Evolutionary conservation across 1,139 yeast species (phyloP).

Genomic region (Candida buenavistaensis): DNA sequence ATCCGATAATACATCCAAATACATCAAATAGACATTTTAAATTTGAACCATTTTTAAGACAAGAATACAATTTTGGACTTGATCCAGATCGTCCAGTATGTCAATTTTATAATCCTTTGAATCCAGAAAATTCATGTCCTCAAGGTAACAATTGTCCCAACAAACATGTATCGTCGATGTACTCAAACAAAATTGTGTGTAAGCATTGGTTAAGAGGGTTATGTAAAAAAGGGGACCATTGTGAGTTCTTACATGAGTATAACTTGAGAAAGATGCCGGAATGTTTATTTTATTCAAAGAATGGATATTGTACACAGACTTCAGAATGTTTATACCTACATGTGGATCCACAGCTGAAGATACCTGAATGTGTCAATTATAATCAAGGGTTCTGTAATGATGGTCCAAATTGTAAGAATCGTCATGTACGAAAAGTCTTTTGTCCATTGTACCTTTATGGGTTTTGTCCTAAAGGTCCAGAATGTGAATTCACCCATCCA

Average conservation of each 20-base stretch:
- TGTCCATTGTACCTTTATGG: slow-evolving; percentile 90
- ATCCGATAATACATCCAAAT: slow-evolving; percentile 46
- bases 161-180: slow-evolving; percentile 82
- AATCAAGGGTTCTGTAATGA: slow-evolving; percentile 88
- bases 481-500: slow-evolving; percentile 62
- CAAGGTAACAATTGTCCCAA: slow-evolving; percentile 82
- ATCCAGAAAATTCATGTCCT: slow-evolving; percentile 71
- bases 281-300: slow-evolving; percentile 82
- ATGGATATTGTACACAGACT: slow-evolving; percentile 91
- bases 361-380: slow-evolving; percentile 85
- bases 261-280: slow-evolving; percentile 96
- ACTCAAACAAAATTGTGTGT: slow-evolving; percentile 83
- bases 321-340: slow-evolving; percentile 95
- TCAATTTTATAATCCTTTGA: slow-evolving; percentile 62
- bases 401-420: slow-evolving; percentile 82
- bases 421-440: slow-evolving; percentile 75
- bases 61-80: slow-evolving; percentile 78
- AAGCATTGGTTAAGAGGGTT: slow-evolving; percentile 98
- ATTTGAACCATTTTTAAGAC: slow-evolving; percentile 80
- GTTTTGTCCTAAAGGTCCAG: slow-evolving; percentile 81
- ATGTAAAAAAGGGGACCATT: slow-evolving; percentile 94
- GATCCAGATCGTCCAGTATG: slow-evolving; percentile 93
- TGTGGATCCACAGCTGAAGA: slow-evolving; percentile 83
- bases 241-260: slow-evolving; percentile 95
- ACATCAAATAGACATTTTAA: slow-evolving; percentile 54